Evolutionary conservation across 2,329 filamentous ascomycete genomes (phyloP).

Genomic region (Diaporthe velutina): DNA sequence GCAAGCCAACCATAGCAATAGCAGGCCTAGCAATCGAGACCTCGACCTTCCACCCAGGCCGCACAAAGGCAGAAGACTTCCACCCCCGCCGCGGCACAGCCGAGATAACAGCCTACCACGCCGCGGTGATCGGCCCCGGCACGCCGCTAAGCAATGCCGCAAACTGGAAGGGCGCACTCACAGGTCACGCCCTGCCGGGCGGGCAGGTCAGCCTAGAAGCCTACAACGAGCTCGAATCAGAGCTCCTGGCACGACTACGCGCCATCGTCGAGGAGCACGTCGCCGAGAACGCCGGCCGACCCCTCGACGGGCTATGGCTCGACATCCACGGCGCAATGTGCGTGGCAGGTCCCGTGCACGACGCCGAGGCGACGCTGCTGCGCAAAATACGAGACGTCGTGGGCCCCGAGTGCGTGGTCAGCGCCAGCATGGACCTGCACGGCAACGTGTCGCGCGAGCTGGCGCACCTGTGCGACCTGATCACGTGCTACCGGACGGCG

Average conservation of each 20-base stretch:
- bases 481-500: constrained; percentile 66
- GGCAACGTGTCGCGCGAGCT: constrained; percentile 65
- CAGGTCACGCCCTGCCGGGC: constrained; percentile 64
- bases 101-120: constrained; percentile 56
- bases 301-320: constrained; percentile 64
- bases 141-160: constrained; percentile 56
- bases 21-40: constrained; percentile 67
- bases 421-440: constrained; percentile 68
- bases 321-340: constrained; percentile 70
- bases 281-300: constrained; percentile 52
- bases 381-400: constrained; percentile 58
- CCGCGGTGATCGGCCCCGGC: constrained; percentile 56
- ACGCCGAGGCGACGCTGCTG: constrained; percentile 62
- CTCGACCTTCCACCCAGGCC: constrained; percentile 64
- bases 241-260: constrained; percentile 55
- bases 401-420: constrained; percentile 60
- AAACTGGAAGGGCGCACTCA: constrained; percentile 63
- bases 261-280: constrained; percentile 49
- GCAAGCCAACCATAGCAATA: constrained; percentile 60
- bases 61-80: constrained; percentile 62
- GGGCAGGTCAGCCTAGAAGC: constrained; percentile 60
- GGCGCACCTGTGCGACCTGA: constrained; percentile 62
- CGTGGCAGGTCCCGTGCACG: constrained; percentile 59
- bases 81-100: constrained; percentile 59
- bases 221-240: constrained; percentile 58